Evolutionary conservation across 345 rosid genomes (phyloP).

Genomic region (Eucalyptus cloeziana): DNA sequence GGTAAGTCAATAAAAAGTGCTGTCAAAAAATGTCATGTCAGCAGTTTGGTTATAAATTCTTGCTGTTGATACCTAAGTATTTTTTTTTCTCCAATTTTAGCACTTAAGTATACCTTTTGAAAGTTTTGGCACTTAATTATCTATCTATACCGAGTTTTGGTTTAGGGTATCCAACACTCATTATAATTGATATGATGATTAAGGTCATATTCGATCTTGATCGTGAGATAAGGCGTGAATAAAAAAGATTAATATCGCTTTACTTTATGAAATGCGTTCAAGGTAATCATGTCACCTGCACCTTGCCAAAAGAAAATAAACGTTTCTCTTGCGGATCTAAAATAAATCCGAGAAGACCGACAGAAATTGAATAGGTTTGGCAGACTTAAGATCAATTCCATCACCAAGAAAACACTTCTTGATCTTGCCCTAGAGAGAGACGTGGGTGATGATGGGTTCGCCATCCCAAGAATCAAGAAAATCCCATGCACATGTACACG

Average conservation of each 20-base stretch:
- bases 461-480: no score
- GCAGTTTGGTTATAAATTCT: fast-evolving
- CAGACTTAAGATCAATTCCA: not conserved
- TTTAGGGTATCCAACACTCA: no score
- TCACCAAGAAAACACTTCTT: not conserved
- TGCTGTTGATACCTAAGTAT: no score
- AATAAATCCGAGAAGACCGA: not conserved
- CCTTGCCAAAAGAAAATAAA: not conserved
- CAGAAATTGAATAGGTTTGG: not conserved
- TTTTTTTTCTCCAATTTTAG: no score
- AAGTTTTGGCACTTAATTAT: no score
- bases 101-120: no score
- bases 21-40: no score
- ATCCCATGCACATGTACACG: not conserved
- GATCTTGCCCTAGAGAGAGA: not conserved
- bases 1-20: no score
- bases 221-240: not conserved
- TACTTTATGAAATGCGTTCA: not conserved
- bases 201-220: not conserved
- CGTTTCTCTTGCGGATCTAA: not conserved
- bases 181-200: not conserved
- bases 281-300: not conserved
- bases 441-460: no score
- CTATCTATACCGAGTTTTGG: no score
- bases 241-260: not conserved